Evolutionary conservation across 106 monocot genomes (phyloP).

Genomic region (Phalaenopsis aphrodite): DNA sequence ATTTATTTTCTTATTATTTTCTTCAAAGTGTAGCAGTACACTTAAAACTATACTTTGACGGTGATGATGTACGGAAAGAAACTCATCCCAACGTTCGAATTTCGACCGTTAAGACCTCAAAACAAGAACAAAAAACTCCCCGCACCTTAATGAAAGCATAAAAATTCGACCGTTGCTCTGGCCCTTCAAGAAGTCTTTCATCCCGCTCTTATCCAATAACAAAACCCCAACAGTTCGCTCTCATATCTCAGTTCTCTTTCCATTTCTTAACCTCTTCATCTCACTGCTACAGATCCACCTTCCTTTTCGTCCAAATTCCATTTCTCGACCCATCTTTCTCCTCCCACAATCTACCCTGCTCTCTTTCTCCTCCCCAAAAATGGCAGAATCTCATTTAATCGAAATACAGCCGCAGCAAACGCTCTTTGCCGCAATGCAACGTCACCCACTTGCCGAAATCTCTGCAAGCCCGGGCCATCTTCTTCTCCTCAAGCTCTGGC

Average conservation of each 20-base stretch:
- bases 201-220: no score
- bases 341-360: conserved; percentile 1
- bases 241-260: neutral
- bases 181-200: no score
- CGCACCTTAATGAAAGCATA: no score
- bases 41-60: no score
- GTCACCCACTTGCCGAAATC: conserved; percentile 79
- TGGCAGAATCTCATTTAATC: conserved; percentile 21
- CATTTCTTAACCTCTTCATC: neutral
- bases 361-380: conserved; percentile 4
- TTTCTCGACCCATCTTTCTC: neutral
- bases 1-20: no score
- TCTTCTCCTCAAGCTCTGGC: conserved; percentile 81
- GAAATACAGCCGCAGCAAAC: conserved; percentile 14
- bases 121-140: no score
- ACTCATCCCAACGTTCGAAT: no score
- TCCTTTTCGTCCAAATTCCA: neutral
- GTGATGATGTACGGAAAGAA: no score
- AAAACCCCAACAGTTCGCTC: neutral
- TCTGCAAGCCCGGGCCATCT: conserved; percentile 80
- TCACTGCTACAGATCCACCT: neutral
- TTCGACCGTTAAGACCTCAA: no score
- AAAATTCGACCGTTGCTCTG: no score
- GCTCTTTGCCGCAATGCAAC: conserved; percentile 7
- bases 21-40: no score